These are phyloP conservation scores for Helicostylum pulchrum DNA, from an alignment of 192 early-diverging fungal species.

Conservation along the genomic window DNA sequence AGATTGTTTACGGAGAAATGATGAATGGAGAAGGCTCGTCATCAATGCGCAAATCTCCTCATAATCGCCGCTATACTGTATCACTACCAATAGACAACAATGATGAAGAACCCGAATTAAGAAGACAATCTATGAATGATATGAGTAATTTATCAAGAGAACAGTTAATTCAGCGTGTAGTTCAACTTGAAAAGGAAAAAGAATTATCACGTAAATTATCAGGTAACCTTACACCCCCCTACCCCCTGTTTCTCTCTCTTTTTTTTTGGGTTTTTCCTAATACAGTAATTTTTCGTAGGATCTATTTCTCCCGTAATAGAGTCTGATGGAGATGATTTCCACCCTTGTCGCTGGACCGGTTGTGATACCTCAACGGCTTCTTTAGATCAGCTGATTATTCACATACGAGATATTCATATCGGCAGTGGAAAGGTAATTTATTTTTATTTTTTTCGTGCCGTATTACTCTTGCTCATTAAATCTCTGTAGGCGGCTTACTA, in stretches of 20 bases:
- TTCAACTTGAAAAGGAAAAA: constrained; percentile 26
- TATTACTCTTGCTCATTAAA: too few relatives aligned
- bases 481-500: constrained; percentile 46
- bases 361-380: not conserved
- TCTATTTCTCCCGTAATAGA: too few relatives aligned
- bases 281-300: too few relatives aligned
- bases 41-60: too few relatives aligned
- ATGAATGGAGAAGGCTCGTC: too few relatives aligned
- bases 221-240: too few relatives aligned
- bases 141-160: constrained; percentile 17
- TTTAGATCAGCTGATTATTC: constrained; percentile 33
- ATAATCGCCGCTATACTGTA: constrained; percentile 5
- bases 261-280: not conserved
- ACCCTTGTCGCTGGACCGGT: constrained; percentile 12
- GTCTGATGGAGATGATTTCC: constrained; percentile 2
- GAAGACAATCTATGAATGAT: not conserved
- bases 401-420: constrained; percentile 48
- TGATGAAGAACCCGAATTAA: not conserved
- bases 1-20: too few relatives aligned
- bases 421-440: constrained; percentile 57
- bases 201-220: not conserved
- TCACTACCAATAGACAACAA: not conserved
- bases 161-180: constrained; percentile 23
- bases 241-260: not conserved
- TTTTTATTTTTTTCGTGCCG: too few relatives aligned